Percentiles rank a stretch among this genome's conserved stretches.
Conservation (phyloP, 2,329 filamentous ascomycete species). For the Aspergillus aculeatus region DNA sequence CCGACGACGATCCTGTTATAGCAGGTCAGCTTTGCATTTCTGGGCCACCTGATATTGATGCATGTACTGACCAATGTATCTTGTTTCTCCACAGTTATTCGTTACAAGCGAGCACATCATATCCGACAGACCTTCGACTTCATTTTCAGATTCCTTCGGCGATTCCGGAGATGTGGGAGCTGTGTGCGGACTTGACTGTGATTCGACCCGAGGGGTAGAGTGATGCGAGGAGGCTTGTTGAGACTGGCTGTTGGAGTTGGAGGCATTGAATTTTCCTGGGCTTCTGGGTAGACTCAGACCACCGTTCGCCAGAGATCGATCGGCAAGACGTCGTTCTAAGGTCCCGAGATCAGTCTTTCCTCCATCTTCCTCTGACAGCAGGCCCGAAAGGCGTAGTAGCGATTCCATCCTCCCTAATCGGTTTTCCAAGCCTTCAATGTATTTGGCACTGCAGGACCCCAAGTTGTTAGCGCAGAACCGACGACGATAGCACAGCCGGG, state of each 20-base stretch:
- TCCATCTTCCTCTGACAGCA: conserved; percentile 81
- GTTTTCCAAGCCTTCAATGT: conserved; percentile 96
- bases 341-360: conserved; percentile 84
- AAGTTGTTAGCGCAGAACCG: conserved; percentile 34
- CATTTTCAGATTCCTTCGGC: conserved; percentile 57
- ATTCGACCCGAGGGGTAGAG: conserved; percentile 49
- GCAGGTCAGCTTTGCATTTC: conserved; percentile 20
- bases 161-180: conserved; percentile 54
- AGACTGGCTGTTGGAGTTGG: conserved; percentile 25
- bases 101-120: conserved; percentile 99
- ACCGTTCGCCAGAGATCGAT: conserved; percentile 43
- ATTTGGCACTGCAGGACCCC: conserved; percentile 70
- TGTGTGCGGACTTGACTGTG: conserved; percentile 51
- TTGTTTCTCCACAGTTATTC: conserved; percentile 88
- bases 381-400: conserved; percentile 77
- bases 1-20: conserved; percentile 78
- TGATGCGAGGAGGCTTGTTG: conserved; percentile 41
- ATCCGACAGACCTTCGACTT: conserved; percentile 86
- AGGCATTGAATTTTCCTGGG: conserved; percentile 28
- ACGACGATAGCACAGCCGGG: conserved; percentile 44
- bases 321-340: conserved; percentile 72
- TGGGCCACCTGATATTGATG: not conserved
- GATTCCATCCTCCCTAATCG: conserved; percentile 94
- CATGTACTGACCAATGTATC: conserved; percentile 77
- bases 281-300: conserved; percentile 36